Conservation (phyloP, 306 rosid genomes). For the Lathyrus aphaca region DNA sequence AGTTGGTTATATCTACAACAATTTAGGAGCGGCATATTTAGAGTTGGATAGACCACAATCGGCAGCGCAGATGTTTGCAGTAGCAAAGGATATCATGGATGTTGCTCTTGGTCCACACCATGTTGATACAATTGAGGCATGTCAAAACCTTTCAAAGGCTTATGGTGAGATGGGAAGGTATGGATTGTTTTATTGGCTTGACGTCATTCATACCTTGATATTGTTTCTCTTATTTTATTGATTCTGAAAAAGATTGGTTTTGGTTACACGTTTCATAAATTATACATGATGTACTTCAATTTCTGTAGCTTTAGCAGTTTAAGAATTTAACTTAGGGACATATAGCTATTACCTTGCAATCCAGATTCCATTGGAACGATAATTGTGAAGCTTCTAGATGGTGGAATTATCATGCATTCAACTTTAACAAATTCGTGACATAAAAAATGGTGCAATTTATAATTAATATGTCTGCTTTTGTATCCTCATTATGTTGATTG, state of each 20-base stretch:
- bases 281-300: slow-evolving; percentile 2
- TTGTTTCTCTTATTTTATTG: slow-evolving; percentile 36
- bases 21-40: slow-evolving; percentile 92
- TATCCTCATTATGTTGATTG: slow-evolving; percentile 13
- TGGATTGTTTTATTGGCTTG: slow-evolving; percentile 37
- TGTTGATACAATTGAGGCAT: slow-evolving; percentile 83
- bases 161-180: slow-evolving; percentile 81
- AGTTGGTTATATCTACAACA: slow-evolving; percentile 90
- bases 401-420: slow-evolving; percentile 7
- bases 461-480: slow-evolving; percentile 9
- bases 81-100: slow-evolving; percentile 93
- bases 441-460: neutral
- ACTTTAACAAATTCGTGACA: neutral
- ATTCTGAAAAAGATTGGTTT: slow-evolving; percentile 10
- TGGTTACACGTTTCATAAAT: neutral
- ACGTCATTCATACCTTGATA: slow-evolving; percentile 13
- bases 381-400: slow-evolving; percentile 5
- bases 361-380: slow-evolving; percentile 10
- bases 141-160: slow-evolving; percentile 92
- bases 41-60: slow-evolving; percentile 94
- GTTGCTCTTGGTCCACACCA: slow-evolving; percentile 93
- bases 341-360: slow-evolving; percentile 4
- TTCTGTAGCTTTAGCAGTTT: slow-evolving; percentile 1
- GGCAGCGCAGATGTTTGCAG: slow-evolving; percentile 93
- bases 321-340: neutral